Percentiles rank a stretch among this genome's conserved stretches.
Evolutionary conservation across 1,284 basidiomycete species (phyloP).

Genomic region (Heterobasidion occidentale): DNA sequence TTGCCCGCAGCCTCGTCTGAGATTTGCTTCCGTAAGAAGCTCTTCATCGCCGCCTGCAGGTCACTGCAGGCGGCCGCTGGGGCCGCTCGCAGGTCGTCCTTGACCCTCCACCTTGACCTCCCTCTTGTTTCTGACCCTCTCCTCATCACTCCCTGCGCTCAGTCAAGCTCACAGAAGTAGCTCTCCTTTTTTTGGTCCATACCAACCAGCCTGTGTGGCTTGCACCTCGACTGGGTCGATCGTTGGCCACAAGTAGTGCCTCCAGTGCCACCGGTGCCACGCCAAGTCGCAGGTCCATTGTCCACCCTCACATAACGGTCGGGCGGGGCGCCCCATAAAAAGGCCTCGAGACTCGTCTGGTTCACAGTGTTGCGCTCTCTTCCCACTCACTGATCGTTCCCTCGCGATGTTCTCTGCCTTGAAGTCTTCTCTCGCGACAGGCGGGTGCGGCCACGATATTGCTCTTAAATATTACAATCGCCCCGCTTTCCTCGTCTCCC

Average conservation of each 20-base stretch:
- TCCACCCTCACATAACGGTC: not conserved
- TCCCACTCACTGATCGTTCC: not conserved
- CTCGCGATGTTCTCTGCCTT: not conserved
- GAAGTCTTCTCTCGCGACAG: not conserved
- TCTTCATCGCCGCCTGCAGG: no score
- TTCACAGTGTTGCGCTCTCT: not conserved
- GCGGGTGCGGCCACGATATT: not conserved
- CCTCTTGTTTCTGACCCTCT: not conserved
- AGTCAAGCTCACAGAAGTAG: no score
- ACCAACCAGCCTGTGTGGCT: not conserved
- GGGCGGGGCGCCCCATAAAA: not conserved
- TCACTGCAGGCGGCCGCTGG: no score
- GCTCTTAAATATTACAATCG: not conserved
- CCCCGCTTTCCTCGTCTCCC: not conserved
- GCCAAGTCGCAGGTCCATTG: not conserved
- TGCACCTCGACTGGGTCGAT: not conserved
- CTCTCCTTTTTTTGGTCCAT: no score
- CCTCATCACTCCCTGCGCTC: not conserved
- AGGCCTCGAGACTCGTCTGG: not conserved
- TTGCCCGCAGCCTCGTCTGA: not conserved
- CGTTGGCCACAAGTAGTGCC: no score
- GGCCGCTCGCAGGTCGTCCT: no score
- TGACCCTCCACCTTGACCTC: not conserved
- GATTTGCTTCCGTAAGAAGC: no score
- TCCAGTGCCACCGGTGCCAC: not conserved